Evolutionary conservation across 164 flowering plant genomes (phyloP).

Genomic region (Vitis rotundifolia): DNA sequence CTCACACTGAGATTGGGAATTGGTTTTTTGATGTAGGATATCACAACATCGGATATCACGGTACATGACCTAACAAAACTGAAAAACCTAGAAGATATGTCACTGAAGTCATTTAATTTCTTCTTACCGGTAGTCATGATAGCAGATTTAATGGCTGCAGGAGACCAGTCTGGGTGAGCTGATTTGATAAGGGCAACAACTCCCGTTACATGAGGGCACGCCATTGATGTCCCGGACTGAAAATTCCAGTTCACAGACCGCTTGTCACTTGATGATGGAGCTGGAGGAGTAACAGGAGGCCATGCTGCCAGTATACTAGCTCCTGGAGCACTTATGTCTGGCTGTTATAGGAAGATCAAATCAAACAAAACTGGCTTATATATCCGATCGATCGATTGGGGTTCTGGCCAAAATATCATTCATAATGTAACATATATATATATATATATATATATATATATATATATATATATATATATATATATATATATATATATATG

Average conservation of each 20-base stretch:
- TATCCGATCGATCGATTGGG: too few relatives aligned
- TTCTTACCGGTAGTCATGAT: constrained; percentile 65
- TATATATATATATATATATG: too few relatives aligned
- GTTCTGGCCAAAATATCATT: not conserved
- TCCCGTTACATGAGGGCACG: constrained; percentile 82
- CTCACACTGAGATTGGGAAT: too few relatives aligned
- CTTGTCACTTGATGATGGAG: constrained; percentile 24
- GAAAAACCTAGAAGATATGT: too few relatives aligned
- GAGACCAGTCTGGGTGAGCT: constrained; percentile 67
- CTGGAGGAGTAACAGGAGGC: constrained; percentile 54
- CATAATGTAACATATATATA: not conserved
- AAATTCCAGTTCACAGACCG: constrained; percentile 61
- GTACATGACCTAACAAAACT: too few relatives aligned
- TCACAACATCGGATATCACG: too few relatives aligned
- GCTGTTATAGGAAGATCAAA: constrained; percentile 29
- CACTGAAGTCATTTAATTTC: not conserved
- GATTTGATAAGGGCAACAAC: constrained; percentile 65
- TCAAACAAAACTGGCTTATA: not conserved
- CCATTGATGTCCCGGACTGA: constrained; percentile 71
- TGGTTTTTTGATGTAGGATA: too few relatives aligned
- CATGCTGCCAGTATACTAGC: constrained; percentile 68
- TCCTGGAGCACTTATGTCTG: constrained; percentile 74
- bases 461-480: too few relatives aligned
- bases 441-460: too few relatives aligned
- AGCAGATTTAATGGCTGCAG: constrained; percentile 68